A percentile compares a stretch with the other conserved stretches of the same genome.
phyloP scores from a whole-genome alignment of 2,329 filamentous ascomycete species.

The Lachnellula subtilissima region DNA sequence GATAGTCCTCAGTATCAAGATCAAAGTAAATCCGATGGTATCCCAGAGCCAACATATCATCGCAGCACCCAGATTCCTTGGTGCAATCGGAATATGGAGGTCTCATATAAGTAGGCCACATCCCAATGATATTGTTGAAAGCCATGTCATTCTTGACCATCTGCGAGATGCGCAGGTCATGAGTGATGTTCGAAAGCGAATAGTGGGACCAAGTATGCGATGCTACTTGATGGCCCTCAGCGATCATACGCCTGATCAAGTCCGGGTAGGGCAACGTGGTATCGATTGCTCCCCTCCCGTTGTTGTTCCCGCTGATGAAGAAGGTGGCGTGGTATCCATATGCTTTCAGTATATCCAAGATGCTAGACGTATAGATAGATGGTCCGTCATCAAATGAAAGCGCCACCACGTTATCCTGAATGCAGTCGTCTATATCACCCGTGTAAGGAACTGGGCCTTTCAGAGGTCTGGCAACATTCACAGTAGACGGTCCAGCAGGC shows the following conservation, averaged over 20 bases:
- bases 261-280: constrained; percentile 39
- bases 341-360: constrained; percentile 54
- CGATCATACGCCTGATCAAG: constrained; percentile 38
- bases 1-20: constrained; percentile 46
- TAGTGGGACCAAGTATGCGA: constrained; percentile 51
- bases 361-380: constrained; percentile 51
- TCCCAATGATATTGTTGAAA: constrained; percentile 47
- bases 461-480: constrained; percentile 41
- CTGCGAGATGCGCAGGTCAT: constrained; percentile 39
- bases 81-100: constrained; percentile 35
- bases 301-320: constrained; percentile 57
- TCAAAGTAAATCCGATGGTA: constrained; percentile 46
- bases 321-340: constrained; percentile 63
- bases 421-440: constrained; percentile 51
- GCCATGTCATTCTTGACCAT: constrained; percentile 51
- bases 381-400: constrained; percentile 65
- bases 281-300: constrained; percentile 33
- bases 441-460: constrained; percentile 53
- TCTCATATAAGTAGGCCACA: constrained; percentile 49
- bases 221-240: constrained; percentile 50
- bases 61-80: constrained; percentile 34
- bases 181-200: constrained; percentile 38
- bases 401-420: constrained; percentile 52
- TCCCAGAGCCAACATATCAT: constrained; percentile 32
- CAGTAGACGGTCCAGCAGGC: constrained; percentile 50